Evolutionary conservation across 495 filamentous ascomycete species (phyloP), one percentile per base, ranked within the genome.

Genomic region (Podospora appendiculata): DNA sequence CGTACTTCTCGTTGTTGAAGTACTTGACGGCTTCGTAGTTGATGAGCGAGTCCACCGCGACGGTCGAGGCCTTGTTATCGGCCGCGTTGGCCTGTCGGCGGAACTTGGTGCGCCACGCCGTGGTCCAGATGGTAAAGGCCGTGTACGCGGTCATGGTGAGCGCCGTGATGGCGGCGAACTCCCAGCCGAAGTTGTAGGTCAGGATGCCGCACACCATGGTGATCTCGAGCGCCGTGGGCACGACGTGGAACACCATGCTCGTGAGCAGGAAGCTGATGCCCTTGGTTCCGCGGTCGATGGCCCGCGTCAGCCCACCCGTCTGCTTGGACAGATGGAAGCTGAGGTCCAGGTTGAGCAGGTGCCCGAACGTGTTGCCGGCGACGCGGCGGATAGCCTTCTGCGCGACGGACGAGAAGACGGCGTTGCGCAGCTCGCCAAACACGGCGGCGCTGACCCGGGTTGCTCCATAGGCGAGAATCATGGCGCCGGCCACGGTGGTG

Each of bases 21-120:
- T 97, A 96, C 72, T 97, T 97, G 57, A 98, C 93, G 13, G 93
- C 94, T 66, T 98, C 93, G 62, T 96, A 97, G 70, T 97, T 97
- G 73, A 98, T 95, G 34, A 98, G 73, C 2, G 90, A 91, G 69
- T 98, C 93, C 2, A 97, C 92, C 1, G 92, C 93, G 33, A 96
- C 89, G 0, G 92, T 97, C 9, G 91, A 92, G 10, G 88, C 94
- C 58, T 85, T 87, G 66, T 97, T 98, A 62, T 98, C 93, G 1
- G 94, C 93, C 8, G 89, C 90, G 68, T 98, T 98, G 25, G 92
- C 89, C 64, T 89, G 86, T 53, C 90, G 88, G 33, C 93, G 79
- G 70, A 98, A 98, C 67, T 92, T 95, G 10, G 94, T 98, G 61
- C 93, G 77, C 93, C 93, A 98, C 5, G 92, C 84, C 4, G 93